Conservation (phyloP, 192 early-diverging fungal species). For the Coemansia sp. region DNA sequence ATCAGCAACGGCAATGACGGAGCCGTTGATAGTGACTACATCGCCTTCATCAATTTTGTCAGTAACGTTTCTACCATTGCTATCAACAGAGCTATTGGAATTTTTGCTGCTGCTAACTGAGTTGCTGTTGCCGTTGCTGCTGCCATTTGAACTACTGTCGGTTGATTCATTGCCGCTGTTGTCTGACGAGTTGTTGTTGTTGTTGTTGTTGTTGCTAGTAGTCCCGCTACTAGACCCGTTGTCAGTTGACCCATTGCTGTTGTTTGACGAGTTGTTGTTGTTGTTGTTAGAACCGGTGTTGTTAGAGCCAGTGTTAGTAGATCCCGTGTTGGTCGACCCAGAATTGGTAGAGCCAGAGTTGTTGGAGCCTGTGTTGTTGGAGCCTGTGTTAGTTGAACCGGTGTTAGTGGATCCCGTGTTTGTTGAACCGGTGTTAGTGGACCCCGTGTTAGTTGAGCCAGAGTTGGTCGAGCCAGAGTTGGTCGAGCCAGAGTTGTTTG, state of each 20-base stretch:
- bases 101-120: background rate
- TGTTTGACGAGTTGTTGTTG: conserved; percentile 3
- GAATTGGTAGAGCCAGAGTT: background rate
- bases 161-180: background rate
- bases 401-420: too few relatives aligned
- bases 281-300: conserved; percentile 3
- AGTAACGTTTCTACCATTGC: background rate
- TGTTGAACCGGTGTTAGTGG: too few relatives aligned
- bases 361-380: too few relatives aligned
- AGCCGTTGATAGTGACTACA: conserved; percentile 2
- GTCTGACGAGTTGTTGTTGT: background rate
- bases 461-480: too few relatives aligned
- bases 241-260: background rate
- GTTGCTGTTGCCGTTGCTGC: background rate
- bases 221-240: background rate
- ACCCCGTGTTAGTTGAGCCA: too few relatives aligned
- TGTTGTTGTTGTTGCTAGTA: background rate
- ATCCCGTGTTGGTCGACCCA: background rate
- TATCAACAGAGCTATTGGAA: background rate
- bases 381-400: too few relatives aligned
- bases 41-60: conserved; percentile 6
- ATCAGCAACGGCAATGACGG: background rate
- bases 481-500: too few relatives aligned
- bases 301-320: background rate
- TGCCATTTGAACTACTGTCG: background rate